A percentile compares a stretch with the other conserved stretches of the same genome.
phyloP scores from a whole-genome alignment of 768 basidiomycete species.

The Xerocomellus chrysenteron region DNA sequence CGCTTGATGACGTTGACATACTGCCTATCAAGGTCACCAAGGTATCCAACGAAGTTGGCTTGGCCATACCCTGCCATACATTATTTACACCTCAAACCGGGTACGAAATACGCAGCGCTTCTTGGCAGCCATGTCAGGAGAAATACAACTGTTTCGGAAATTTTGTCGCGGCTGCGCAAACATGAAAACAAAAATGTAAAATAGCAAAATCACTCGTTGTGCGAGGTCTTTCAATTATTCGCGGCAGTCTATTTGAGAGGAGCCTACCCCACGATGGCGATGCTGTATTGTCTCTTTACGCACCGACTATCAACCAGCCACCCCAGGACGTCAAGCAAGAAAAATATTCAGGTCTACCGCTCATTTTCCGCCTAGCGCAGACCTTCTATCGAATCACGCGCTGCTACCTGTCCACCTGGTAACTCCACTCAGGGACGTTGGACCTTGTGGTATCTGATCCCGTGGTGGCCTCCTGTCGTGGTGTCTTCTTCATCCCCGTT shows the following conservation, averaged over 20 bases:
- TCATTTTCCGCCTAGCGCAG: background rate
- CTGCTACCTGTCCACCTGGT: background rate
- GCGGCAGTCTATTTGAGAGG: no score
- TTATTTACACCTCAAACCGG: background rate
- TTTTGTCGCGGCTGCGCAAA: no score
- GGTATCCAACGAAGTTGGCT: no score
- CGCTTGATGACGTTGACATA: no score
- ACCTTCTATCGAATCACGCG: background rate
- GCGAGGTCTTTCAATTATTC: no score
- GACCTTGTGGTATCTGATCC: background rate
- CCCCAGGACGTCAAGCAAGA: background rate
- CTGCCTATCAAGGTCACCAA: no score
- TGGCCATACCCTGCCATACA: no score
- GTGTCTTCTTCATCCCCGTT: background rate
- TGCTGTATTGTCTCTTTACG: no score
- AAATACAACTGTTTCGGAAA: no score
- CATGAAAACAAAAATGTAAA: no score
- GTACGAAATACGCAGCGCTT: background rate
- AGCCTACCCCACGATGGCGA: background rate
- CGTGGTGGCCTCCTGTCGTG: background rate
- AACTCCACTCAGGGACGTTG: background rate
- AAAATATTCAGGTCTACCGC: background rate
- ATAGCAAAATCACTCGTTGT: no score
- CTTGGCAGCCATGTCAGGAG: no score
- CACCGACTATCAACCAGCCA: background rate